Percentiles rank a stretch among this genome's conserved stretches.
Evolutionary conservation across 257 asterid species (phyloP).

Genomic region (Galeopsis tetrahit): DNA sequence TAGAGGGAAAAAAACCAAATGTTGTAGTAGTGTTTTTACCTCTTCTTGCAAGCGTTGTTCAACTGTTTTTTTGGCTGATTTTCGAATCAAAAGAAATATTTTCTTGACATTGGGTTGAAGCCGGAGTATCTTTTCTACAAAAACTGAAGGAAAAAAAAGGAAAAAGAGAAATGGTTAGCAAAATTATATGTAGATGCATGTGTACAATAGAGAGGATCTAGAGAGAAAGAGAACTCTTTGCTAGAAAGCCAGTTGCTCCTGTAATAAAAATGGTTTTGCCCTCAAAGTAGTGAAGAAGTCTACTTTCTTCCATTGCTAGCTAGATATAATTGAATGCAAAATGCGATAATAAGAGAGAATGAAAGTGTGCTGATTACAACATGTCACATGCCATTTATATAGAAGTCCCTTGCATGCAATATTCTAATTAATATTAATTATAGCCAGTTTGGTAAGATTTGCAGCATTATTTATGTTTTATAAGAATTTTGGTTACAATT

Average conservation of each 20-base stretch:
- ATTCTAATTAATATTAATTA: not conserved
- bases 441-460: not conserved
- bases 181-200: not conserved
- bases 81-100: constrained; percentile 46
- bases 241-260: constrained; percentile 66
- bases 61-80: constrained; percentile 6
- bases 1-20: not conserved
- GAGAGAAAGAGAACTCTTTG: constrained; percentile 43
- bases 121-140: constrained; percentile 54
- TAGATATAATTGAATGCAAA: not conserved
- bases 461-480: not conserved
- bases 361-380: not conserved
- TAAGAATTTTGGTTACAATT: not conserved
- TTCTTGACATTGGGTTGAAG: constrained; percentile 54
- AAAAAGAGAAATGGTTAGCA: not conserved
- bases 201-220: not conserved
- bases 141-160: constrained; percentile 32
- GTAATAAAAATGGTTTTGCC: constrained; percentile 63
- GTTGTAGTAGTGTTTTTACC: constrained; percentile 30
- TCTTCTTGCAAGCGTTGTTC: constrained; percentile 46
- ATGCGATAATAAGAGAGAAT: not conserved
- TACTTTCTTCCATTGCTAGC: constrained; percentile 45
- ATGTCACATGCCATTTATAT: not conserved
- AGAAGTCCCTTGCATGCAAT: not conserved
- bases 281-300: constrained; percentile 40